phyloP scores from a whole-genome alignment of 164 flowering plant genomes.

The Piper betle region DNA sequence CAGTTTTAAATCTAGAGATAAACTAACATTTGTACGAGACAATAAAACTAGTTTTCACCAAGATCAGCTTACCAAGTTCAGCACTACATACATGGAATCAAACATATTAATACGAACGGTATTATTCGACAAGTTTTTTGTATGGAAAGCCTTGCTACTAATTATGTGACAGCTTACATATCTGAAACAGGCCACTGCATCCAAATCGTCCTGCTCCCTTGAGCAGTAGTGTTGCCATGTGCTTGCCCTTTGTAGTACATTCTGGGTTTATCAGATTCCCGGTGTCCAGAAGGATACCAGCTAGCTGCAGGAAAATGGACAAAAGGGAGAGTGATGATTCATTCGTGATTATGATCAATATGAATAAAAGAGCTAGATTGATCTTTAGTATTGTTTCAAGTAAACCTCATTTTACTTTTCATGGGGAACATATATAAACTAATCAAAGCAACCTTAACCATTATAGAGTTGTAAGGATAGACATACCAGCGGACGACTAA shows the following conservation, averaged over 20 bases:
- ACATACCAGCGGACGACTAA: conserved; percentile 54
- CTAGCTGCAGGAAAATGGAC: conserved; percentile 27
- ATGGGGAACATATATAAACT: not conserved
- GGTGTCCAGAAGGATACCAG: conserved; percentile 58
- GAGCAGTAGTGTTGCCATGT: conserved; percentile 53
- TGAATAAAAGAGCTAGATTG: not conserved
- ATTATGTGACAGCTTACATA: conserved; percentile 18
- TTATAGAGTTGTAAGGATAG: not conserved
- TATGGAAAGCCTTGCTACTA: not conserved
- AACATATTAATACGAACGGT: too few relatives aligned
- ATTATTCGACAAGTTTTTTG: too few relatives aligned
- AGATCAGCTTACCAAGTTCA: too few relatives aligned
- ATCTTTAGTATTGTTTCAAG: not conserved
- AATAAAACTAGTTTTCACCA: too few relatives aligned
- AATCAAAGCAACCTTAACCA: not conserved
- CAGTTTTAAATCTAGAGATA: not conserved
- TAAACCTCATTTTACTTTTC: not conserved
- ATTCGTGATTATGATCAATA: not conserved
- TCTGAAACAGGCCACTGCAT: conserved; percentile 49
- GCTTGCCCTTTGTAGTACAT: conserved; percentile 47
- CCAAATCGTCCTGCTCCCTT: conserved; percentile 69
- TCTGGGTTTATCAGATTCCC: conserved; percentile 31
- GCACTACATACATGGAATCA: too few relatives aligned
- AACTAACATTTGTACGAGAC: too few relatives aligned
- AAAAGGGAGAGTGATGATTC: not conserved